Conservation (phyloP, 2,329 filamentous ascomycete genomes). For the Cladosporium cucumerinum region DNA sequence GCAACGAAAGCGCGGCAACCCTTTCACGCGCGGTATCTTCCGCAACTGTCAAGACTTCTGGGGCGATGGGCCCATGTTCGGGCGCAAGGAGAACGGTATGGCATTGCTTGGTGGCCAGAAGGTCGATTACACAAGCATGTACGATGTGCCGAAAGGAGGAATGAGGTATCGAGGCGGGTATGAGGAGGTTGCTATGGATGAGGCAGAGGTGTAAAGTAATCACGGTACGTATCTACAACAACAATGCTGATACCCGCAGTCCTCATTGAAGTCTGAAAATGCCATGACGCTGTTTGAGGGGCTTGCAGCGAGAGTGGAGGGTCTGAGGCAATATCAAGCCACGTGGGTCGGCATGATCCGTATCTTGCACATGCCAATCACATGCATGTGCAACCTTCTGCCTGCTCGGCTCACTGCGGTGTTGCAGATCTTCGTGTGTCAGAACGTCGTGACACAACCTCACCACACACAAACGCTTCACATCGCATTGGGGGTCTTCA, state of each 20-base stretch:
- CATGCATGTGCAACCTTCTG: background rate
- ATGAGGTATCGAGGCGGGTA: constrained; percentile 60
- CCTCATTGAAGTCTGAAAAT: background rate
- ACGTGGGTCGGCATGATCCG: background rate
- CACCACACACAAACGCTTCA: background rate
- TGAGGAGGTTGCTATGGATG: constrained; percentile 59
- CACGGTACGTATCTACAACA: background rate
- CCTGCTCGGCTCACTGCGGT: background rate
- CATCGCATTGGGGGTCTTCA: background rate
- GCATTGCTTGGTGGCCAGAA: constrained; percentile 73
- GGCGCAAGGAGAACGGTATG: constrained; percentile 68
- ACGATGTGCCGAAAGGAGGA: constrained; percentile 71
- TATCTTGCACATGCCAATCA: too few species aligned
- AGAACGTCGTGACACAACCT: background rate
- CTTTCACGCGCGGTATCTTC: constrained; percentile 78
- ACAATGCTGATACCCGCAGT: background rate
- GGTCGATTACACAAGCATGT: constrained; percentile 86
- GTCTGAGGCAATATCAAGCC: background rate
- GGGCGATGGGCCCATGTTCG: constrained; percentile 82
- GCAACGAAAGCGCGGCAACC: constrained; percentile 58
- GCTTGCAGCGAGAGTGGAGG: background rate
- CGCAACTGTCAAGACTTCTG: constrained; percentile 95
- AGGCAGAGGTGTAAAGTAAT: constrained; percentile 33
- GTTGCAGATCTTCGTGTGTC: background rate
- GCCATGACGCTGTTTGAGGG: background rate